Evolutionary conservation across 2,329 filamentous ascomycete species (phyloP), one percentile per base, ranked within the genome.

Genomic region (Claviceps pazoutovae): DNA sequence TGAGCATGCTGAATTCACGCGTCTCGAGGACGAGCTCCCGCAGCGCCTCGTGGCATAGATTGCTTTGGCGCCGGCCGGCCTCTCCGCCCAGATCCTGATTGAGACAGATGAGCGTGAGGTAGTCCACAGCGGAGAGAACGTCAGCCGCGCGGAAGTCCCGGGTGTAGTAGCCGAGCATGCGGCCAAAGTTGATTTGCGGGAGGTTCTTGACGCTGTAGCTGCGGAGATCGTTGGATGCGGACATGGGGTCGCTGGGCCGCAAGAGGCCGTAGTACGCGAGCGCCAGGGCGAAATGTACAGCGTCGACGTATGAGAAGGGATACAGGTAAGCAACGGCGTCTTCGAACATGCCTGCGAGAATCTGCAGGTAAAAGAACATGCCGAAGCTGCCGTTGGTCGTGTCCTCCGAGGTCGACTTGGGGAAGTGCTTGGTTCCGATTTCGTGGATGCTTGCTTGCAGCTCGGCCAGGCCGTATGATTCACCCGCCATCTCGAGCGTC

Each of bases 21-120:
- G 90, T 95, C 70, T 98, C 93, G n/a, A 98, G 76, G 26, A 96
- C 89, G 52, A 97, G 82, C 67, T 97, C 93, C 38, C 90, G 86
- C 53, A 98, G 74, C 6, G 89, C 91, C 67, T 95, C 88, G 66
- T 96, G 88, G 68, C 91, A 97, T 39, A 96, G 79, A 47, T 79
- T 80, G 50, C 83, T 79, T 64, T 95, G 91, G 44, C 84, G 83
- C 55, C 79, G 81, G 52, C 88, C 89, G 5, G 83, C 74, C 52
- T 86, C 79, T 19, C 84, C 85, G 26, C 76, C 79, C 44, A 94
- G 74, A 65, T 96, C 91, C 48, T 83, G 80, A 64, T 97, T 97
- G 52, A 98, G 79, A 66, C 88, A 95, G 61, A 98, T 90, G 53
- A 98, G 72, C 5, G 84, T 80, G 47, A 98, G 80, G 66, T 98